Evolutionary conservation across 805 yeast species (phyloP).

Genomic region (Kluyveromyces aestuarii): DNA sequence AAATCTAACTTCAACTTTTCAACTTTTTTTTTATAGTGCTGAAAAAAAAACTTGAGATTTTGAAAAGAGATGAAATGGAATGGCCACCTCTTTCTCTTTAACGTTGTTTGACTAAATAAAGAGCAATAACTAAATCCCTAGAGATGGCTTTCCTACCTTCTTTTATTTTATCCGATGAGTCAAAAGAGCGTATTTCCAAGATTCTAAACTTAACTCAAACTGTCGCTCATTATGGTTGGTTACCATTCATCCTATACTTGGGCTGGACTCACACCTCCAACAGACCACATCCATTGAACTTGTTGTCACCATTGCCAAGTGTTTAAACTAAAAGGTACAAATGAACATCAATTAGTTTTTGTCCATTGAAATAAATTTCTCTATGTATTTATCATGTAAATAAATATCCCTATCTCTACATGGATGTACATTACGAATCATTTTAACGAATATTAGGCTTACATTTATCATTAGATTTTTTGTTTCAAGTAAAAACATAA

Average conservation of each 20-base stretch:
- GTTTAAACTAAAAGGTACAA: slow-evolving; percentile 10
- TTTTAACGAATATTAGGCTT: background rate
- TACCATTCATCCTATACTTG: slow-evolving; percentile 87
- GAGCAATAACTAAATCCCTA: background rate
- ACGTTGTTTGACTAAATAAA: no score
- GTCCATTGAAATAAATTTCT: background rate
- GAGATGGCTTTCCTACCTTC: slow-evolving; percentile 27
- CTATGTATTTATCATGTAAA: background rate
- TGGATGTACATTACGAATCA: background rate
- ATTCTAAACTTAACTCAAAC: slow-evolving; percentile 77
- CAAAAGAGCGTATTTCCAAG: slow-evolving; percentile 78
- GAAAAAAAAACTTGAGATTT: background rate
- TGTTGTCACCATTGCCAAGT: slow-evolving; percentile 31
- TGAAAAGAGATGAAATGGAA: background rate
- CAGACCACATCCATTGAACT: slow-evolving; percentile 66
- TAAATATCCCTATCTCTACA: background rate
- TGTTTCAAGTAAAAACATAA: no score
- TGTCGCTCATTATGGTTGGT: slow-evolving; percentile 92
- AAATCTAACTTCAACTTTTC: background rate
- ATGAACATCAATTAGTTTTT: background rate
- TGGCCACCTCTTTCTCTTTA: background rate
- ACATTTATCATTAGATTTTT: background rate
- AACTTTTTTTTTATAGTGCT: background rate
- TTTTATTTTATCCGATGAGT: slow-evolving; percentile 30
- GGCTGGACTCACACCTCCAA: slow-evolving; percentile 79